phyloP scores from a whole-genome alignment of 441 rosid genomes.

The Pelargonium exstipulatum region DNA sequence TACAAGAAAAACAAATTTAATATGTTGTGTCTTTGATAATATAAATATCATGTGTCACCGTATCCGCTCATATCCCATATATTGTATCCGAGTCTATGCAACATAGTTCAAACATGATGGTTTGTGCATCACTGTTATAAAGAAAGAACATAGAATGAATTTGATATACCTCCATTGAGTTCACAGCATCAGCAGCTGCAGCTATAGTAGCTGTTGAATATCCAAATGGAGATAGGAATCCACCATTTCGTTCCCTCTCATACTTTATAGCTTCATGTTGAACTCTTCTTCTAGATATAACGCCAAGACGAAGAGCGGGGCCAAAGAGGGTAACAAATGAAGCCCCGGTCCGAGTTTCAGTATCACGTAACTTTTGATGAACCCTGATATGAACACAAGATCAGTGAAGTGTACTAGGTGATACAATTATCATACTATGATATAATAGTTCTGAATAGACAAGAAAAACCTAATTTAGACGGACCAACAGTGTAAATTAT shows the following conservation, averaged over 20 bases:
- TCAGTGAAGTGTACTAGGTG: constrained; percentile 7
- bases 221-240: constrained; percentile 80
- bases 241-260: constrained; percentile 80
- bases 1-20: too few species aligned
- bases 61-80: too few species aligned
- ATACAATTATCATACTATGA: background rate
- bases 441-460: too few species aligned
- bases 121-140: constrained; percentile 9
- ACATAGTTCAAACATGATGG: background rate
- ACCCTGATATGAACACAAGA: constrained; percentile 44
- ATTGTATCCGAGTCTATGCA: too few species aligned
- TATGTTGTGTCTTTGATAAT: too few species aligned
- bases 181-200: constrained; percentile 59
- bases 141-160: constrained; percentile 8
- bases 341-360: constrained; percentile 73
- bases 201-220: constrained; percentile 63
- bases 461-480: too few species aligned
- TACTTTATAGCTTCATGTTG: constrained; percentile 62
- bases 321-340: constrained; percentile 75
- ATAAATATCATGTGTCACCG: too few species aligned
- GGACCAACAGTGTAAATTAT: background rate
- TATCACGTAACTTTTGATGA: constrained; percentile 51
- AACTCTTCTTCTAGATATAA: constrained; percentile 78
- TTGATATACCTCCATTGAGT: constrained; percentile 73
- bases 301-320: constrained; percentile 64